These are phyloP conservation scores for Fusarium transvaalense DNA, from an alignment of 2,329 filamentous ascomycete species.

Conservation along the genomic window DNA sequence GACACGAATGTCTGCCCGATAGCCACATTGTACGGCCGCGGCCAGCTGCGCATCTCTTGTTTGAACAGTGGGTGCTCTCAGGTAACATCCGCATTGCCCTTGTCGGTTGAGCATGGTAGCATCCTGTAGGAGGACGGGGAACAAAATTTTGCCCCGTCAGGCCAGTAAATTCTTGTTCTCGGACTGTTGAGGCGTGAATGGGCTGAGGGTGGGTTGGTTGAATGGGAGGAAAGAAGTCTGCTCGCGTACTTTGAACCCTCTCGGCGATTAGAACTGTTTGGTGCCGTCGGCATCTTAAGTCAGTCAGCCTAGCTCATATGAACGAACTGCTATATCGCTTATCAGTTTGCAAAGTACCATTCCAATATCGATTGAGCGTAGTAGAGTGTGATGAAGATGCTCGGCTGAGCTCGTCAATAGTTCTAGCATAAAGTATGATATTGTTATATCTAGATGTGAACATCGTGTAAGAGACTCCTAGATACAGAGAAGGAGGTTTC, in stretches of 20 bases:
- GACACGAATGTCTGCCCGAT: conserved; percentile 34
- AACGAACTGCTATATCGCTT: neutral
- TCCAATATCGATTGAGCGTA: neutral
- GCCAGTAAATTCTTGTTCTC: conserved; percentile 11
- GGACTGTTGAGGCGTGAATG: conserved; percentile 1
- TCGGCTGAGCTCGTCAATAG: neutral
- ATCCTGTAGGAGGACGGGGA: conserved; percentile 24
- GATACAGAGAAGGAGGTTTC: neutral
- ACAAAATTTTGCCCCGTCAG: conserved; percentile 15
- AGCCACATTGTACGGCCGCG: conserved; percentile 33
- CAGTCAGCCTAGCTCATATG: neutral
- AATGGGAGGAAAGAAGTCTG: neutral
- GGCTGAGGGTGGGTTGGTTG: conserved; percentile 19
- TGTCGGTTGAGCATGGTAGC: conserved; percentile 25
- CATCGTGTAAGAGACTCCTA: neutral
- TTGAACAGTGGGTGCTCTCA: conserved; percentile 22
- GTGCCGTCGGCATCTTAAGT: conserved; percentile 18
- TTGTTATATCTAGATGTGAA: neutral
- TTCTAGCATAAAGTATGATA: neutral
- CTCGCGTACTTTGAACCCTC: neutral
- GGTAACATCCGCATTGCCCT: conserved; percentile 28
- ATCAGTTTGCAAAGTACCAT: neutral
- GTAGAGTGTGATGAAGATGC: neutral
- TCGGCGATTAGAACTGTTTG: neutral
- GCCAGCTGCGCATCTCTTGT: conserved; percentile 20